Percentiles rank a stretch among this genome's conserved stretches.
These are phyloP conservation scores for Bipolaris zeicola DNA, from an alignment of 2,329 filamentous ascomycete species.

Conservation along the genomic window DNA sequence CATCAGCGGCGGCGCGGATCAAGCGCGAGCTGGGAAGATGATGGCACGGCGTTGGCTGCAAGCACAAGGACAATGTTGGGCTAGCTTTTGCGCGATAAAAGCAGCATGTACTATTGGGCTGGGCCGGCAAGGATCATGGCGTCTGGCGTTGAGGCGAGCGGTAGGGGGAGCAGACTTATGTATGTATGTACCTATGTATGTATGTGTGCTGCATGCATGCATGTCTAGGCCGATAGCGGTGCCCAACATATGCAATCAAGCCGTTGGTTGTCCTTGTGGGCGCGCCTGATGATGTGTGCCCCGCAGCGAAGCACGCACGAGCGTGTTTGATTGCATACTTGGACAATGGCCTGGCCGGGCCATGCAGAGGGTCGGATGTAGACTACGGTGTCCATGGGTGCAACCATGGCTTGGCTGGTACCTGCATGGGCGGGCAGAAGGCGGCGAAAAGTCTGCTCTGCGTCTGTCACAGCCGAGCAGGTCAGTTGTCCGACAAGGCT, in stretches of 20 bases:
- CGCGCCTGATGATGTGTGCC: background rate
- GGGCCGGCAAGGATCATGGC: background rate
- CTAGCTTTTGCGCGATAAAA: background rate
- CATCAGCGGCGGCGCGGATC: constrained; percentile 65
- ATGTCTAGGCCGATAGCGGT: constrained; percentile 3
- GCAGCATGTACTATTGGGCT: background rate
- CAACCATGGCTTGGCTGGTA: constrained; percentile 16
- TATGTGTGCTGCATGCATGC: background rate
- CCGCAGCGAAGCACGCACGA: background rate
- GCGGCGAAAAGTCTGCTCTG: constrained; percentile 24
- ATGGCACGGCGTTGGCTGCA: background rate
- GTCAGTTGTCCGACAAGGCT: constrained; percentile 16
- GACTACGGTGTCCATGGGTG: too few relatives aligned
- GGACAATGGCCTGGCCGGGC: too few relatives aligned
- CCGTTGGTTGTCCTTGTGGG: background rate
- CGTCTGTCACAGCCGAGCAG: constrained; percentile 12
- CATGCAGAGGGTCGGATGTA: constrained; percentile 5
- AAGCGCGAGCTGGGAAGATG: constrained; percentile 64
- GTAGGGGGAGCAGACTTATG: background rate
- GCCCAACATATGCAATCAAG: constrained; percentile 1
- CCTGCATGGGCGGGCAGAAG: constrained; percentile 28
- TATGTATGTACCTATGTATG: background rate
- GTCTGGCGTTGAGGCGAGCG: constrained; percentile 4
- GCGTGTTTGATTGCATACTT: too few relatives aligned
- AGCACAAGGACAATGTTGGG: background rate